Conservation (phyloP, 2,329 filamentous ascomycete species). For the Beauveria australis region DNA sequence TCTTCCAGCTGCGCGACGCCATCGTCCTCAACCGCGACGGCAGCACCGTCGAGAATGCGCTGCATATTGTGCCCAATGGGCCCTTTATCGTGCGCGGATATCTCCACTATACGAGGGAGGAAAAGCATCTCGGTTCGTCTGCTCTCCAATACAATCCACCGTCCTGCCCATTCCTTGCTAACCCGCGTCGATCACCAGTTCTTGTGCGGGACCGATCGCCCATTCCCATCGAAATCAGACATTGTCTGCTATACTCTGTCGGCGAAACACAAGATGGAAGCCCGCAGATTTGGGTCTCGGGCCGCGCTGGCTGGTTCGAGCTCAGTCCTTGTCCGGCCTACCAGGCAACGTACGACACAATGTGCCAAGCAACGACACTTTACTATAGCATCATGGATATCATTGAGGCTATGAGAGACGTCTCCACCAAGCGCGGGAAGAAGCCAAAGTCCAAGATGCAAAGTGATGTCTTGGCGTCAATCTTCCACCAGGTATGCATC, state of each 20-base stretch:
- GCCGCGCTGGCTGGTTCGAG: slow-evolving; percentile 58
- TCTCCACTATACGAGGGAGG: slow-evolving; percentile 41
- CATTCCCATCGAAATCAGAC: slow-evolving; percentile 44
- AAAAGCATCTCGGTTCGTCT: slow-evolving; percentile 28
- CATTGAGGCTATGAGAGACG: slow-evolving; percentile 32
- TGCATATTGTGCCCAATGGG: slow-evolving; percentile 50
- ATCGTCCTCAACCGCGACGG: slow-evolving; percentile 49
- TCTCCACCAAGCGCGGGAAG: slow-evolving; percentile 20
- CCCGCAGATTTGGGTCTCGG: slow-evolving; percentile 54
- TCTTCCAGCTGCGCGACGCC: slow-evolving; percentile 53
- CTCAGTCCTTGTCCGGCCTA: slow-evolving; percentile 54
- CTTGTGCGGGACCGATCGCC: slow-evolving; percentile 24
- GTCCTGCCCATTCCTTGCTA: neutral
- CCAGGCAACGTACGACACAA: slow-evolving; percentile 45
- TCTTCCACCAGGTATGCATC: slow-evolving; percentile 25
- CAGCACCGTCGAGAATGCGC: slow-evolving; percentile 47
- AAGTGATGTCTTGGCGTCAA: slow-evolving; percentile 20
- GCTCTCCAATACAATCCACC: neutral
- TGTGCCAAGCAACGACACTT: slow-evolving; percentile 54
- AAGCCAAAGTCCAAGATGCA: slow-evolving; percentile 21
- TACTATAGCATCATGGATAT: slow-evolving; percentile 55
- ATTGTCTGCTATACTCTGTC: slow-evolving; percentile 43
- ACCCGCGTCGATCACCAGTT: slow-evolving; percentile 14
- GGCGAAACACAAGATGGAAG: slow-evolving; percentile 40
- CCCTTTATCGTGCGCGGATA: slow-evolving; percentile 55